phyloP scores from a whole-genome alignment of 805 yeast genomes.

The Metschnikowia gruessii region DNA sequence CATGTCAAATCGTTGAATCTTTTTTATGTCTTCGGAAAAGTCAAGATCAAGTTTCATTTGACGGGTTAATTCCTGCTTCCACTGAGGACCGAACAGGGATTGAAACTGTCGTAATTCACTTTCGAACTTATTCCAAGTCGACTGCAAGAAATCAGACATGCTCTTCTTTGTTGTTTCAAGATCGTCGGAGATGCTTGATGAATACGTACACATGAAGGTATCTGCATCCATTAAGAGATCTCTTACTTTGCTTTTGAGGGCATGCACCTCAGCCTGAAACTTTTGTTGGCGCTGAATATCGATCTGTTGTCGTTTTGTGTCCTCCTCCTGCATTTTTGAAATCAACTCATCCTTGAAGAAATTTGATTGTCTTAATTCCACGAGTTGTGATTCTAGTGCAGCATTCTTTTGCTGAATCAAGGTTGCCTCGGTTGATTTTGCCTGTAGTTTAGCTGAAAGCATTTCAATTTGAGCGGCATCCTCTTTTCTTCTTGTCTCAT shows the following conservation, averaged over 20 bases:
- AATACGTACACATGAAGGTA: not conserved
- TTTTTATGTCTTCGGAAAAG: slow-evolving; percentile 1
- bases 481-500: slow-evolving; percentile 13
- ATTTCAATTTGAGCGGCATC: slow-evolving; percentile 8
- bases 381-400: not conserved
- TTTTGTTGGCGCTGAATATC: not conserved
- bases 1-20: not conserved
- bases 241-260: not conserved
- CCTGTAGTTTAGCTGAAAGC: slow-evolving; percentile 7
- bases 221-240: not conserved
- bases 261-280: not conserved
- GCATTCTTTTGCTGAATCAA: not conserved
- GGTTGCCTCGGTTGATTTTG: slow-evolving; percentile 1
- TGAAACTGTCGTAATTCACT: not conserved
- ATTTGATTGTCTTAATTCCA: not conserved
- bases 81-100: not conserved
- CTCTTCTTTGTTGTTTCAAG: not conserved
- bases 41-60: not conserved
- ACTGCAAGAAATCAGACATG: not conserved
- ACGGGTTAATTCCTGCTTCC: slow-evolving; percentile 1
- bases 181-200: not conserved
- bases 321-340: not conserved
- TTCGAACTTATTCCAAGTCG: not conserved
- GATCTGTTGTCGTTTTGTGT: not conserved
- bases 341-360: not conserved